A percentile compares a stretch with the other conserved stretches of the same genome.
Conservation (phyloP, 257 asterid species). For the Solanum bulbocastanum region DNA sequence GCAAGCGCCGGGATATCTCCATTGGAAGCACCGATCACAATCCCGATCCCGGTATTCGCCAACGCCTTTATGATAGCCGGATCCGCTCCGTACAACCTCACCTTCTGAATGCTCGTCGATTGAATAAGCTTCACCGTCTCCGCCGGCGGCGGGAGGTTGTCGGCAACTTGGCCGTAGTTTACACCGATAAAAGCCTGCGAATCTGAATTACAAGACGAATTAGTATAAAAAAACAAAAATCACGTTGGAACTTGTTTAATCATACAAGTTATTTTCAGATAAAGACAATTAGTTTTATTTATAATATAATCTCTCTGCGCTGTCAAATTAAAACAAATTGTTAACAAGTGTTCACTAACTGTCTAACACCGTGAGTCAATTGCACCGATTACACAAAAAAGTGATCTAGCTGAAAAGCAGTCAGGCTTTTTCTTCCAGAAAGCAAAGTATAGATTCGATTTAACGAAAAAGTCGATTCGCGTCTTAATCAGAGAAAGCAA, state of each 20-base stretch:
- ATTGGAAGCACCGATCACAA: constrained; percentile 90
- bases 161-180: constrained; percentile 82
- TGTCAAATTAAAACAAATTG: not conserved
- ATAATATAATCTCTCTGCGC: not conserved
- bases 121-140: constrained; percentile 71
- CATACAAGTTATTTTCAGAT: not conserved
- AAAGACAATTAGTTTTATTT: not conserved
- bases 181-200: constrained; percentile 81
- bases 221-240: not conserved
- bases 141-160: constrained; percentile 83
- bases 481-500: not conserved
- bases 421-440: not conserved
- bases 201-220: constrained; percentile 19
- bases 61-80: constrained; percentile 70
- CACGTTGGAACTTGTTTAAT: not conserved
- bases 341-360: not conserved
- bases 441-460: not conserved
- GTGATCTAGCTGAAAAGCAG: not conserved
- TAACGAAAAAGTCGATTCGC: not conserved
- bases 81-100: constrained; percentile 86
- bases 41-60: constrained; percentile 70
- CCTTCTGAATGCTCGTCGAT: constrained; percentile 76
- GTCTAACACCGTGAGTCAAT: not conserved
- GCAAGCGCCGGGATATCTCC: constrained; percentile 88
- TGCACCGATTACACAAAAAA: not conserved